A percentile compares a stretch with the other conserved stretches of the same genome.
Conservation (phyloP, 208 protist species). For the Sergeia podlipaevii region DNA sequence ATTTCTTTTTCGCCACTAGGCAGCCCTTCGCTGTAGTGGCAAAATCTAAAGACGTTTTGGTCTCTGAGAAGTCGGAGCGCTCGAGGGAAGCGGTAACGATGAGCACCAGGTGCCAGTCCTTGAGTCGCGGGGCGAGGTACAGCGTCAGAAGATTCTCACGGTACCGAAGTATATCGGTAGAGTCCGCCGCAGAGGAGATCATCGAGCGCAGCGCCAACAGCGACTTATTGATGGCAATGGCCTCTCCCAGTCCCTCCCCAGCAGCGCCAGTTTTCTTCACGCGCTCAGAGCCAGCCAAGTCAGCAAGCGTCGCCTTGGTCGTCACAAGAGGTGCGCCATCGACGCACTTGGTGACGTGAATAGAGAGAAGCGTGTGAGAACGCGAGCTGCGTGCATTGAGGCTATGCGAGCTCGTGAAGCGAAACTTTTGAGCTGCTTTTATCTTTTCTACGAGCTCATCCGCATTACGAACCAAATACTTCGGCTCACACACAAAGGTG, state of each 20-base stretch:
- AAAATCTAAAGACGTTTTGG: conserved; percentile 71
- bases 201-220: conserved; percentile 85
- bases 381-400: conserved; percentile 65
- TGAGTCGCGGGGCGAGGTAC: conserved; percentile 55
- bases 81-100: conserved; percentile 71
- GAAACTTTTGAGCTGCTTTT: conserved; percentile 25
- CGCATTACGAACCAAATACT: conserved; percentile 30
- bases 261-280: conserved; percentile 74
- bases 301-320: conserved; percentile 75
- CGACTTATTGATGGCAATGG: conserved; percentile 90
- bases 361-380: conserved; percentile 54
- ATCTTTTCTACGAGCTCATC: conserved; percentile 25
- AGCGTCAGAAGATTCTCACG: conserved; percentile 58
- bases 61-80: conserved; percentile 47
- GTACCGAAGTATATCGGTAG: conserved; percentile 31
- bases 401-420: conserved; percentile 37
- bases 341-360: conserved; percentile 59
- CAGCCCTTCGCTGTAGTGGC: conserved; percentile 48
- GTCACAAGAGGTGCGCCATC: conserved; percentile 48
- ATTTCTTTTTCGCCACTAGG: conserved; percentile 35
- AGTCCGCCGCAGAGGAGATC: conserved; percentile 30
- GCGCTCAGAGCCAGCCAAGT: conserved; percentile 93
- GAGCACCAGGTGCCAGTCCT: conserved; percentile 63
- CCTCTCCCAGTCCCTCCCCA: conserved; percentile 78
- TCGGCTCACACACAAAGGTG: conserved; percentile 32